These are phyloP conservation scores for Leucoagaricus sp. DNA, from an alignment of 1,284 basidiomycete genomes.

Conservation along the genomic window DNA sequence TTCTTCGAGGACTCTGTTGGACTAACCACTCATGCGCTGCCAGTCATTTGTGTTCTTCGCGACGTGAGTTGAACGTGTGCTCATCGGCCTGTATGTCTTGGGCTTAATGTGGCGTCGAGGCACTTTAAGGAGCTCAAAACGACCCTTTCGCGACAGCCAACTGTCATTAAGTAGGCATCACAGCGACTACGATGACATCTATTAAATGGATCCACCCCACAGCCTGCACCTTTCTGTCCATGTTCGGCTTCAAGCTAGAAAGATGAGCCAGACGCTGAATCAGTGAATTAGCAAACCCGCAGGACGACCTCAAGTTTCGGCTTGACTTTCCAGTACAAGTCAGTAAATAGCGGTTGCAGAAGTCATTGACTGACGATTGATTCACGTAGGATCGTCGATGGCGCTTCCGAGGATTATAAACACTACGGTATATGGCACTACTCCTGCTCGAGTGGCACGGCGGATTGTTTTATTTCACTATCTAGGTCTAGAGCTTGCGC, in stretches of 20 bases:
- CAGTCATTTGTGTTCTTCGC: slow-evolving; percentile 89
- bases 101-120: slow-evolving; percentile 35
- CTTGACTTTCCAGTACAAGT: slow-evolving; percentile 83
- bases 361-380: background rate
- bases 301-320: slow-evolving; percentile 59
- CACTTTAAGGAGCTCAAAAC: slow-evolving; percentile 73
- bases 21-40: background rate
- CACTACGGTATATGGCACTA: slow-evolving; percentile 59
- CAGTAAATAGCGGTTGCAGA: slow-evolving; percentile 18
- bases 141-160: slow-evolving; percentile 71
- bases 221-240: slow-evolving; percentile 85
- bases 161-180: slow-evolving; percentile 67
- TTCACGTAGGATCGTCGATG: slow-evolving; percentile 62
- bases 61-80: slow-evolving; percentile 55
- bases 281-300: slow-evolving; percentile 46
- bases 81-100: background rate
- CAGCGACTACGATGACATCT: too few relatives aligned
- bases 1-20: background rate
- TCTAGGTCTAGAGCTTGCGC: slow-evolving; percentile 79
- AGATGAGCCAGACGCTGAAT: background rate
- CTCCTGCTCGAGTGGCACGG: background rate
- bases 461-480: background rate
- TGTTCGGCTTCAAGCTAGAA: slow-evolving; percentile 40
- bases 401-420: slow-evolving; percentile 52
- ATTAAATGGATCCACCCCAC: slow-evolving; percentile 17